Evolutionary conservation across 805 yeast genomes (phyloP).

Genomic region (Cyberlindnera veronae): DNA sequence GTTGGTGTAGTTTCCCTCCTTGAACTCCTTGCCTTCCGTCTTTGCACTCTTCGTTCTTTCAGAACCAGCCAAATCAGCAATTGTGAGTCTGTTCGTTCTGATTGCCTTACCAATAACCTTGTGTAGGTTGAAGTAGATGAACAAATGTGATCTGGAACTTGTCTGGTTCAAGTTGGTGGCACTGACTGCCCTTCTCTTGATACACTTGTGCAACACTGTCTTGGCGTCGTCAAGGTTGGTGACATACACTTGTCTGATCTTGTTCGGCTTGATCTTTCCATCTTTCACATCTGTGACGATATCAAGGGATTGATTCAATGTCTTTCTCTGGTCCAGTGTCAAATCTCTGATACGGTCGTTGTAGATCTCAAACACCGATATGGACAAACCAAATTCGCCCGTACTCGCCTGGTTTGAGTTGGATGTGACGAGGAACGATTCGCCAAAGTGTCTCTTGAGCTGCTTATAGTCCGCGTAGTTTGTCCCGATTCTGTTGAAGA

Average conservation of each 20-base stretch:
- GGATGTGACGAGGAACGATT: constrained; percentile 21
- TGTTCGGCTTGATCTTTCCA: constrained; percentile 42
- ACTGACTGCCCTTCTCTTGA: constrained; percentile 37
- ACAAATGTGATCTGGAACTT: constrained; percentile 53
- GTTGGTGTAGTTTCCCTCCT: constrained; percentile 48
- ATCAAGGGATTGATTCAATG: constrained; percentile 33
- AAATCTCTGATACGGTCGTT: constrained; percentile 44
- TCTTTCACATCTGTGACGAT: constrained; percentile 41
- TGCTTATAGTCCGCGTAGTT: constrained; percentile 18
- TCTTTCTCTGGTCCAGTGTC: constrained; percentile 27
- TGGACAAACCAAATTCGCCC: constrained; percentile 36
- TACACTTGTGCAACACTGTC: constrained; percentile 36
- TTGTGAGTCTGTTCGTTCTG: constrained; percentile 37
- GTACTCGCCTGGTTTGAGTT: constrained; percentile 17
- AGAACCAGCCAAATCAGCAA: constrained; percentile 53
- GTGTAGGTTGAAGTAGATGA: constrained; percentile 41
- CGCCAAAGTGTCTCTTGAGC: constrained; percentile 24
- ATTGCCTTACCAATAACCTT: constrained; percentile 24
- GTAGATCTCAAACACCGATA: constrained; percentile 53
- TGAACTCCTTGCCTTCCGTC: constrained; percentile 41
- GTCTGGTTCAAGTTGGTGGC: constrained; percentile 41
- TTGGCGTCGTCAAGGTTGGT: constrained; percentile 35
- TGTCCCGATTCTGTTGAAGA: constrained; percentile 28
- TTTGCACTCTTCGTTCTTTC: constrained; percentile 46
- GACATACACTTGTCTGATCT: constrained; percentile 38